phyloP scores from a whole-genome alignment of 176 grass and related monocot genomes.

The Calamus simplicifolius region DNA sequence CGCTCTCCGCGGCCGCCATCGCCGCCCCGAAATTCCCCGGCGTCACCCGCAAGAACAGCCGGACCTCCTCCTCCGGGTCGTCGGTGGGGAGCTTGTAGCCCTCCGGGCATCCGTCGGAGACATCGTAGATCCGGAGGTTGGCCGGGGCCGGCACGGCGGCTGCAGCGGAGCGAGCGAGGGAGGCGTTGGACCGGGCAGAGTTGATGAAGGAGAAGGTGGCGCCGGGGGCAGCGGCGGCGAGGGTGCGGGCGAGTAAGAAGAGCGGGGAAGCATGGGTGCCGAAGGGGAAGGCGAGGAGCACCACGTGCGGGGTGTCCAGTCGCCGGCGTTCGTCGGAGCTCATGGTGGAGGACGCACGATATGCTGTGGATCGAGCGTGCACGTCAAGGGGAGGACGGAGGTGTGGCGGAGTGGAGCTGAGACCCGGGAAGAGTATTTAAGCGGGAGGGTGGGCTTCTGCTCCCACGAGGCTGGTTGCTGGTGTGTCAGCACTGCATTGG shows the following conservation, averaged over 20 bases:
- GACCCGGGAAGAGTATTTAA: too few species aligned
- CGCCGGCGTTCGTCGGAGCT: not conserved
- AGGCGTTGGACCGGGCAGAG: conserved; percentile 13
- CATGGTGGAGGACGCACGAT: not conserved
- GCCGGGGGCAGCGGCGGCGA: conserved; percentile 28
- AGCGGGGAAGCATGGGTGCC: conserved; percentile 49
- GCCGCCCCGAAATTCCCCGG: conserved; percentile 18
- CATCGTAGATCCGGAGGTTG: conserved; percentile 38
- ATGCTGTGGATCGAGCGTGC: too few species aligned
- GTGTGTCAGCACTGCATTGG: too few species aligned
- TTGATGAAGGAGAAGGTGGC: conserved; percentile 28
- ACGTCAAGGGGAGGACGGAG: too few species aligned
- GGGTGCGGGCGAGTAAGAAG: conserved; percentile 29
- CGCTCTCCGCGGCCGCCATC: conserved; percentile 14
- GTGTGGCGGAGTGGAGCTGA: too few species aligned
- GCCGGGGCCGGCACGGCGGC: not conserved
- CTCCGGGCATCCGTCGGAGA: conserved; percentile 5
- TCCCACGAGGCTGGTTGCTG: too few species aligned
- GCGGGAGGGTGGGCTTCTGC: too few species aligned
- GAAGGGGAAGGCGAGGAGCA: conserved; percentile 55
- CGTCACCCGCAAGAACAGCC: conserved; percentile 34
- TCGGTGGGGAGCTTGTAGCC: not conserved
- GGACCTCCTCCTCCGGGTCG: conserved; percentile 16
- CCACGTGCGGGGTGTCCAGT: conserved; percentile 29
- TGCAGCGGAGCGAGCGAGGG: conserved; percentile 1